Evolutionary conservation across 139 green algal genomes (phyloP).

Genomic region (Chlamydomonas schloesseri): DNA sequence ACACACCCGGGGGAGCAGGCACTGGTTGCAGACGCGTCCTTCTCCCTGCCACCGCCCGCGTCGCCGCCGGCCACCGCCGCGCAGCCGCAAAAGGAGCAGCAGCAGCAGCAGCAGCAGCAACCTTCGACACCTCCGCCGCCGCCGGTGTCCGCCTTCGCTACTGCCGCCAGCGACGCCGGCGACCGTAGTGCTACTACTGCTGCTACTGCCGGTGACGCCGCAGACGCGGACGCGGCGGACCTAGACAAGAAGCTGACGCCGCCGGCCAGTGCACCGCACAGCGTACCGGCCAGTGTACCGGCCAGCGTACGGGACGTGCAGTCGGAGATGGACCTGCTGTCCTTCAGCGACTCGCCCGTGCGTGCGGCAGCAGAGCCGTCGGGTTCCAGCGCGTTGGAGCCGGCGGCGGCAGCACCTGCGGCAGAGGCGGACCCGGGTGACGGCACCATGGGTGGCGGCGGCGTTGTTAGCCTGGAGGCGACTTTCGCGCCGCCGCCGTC

Average conservation of each 20-base stretch:
- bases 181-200: too few relatives aligned
- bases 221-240: not conserved
- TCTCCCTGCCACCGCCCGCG: not conserved
- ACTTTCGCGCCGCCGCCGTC: not conserved
- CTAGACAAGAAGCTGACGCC: constrained; percentile 32
- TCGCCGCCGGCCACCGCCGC: too few relatives aligned
- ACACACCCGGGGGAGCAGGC: too few relatives aligned
- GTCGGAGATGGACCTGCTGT: constrained; percentile 9
- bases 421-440: not conserved
- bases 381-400: too few relatives aligned
- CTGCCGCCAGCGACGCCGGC: not conserved
- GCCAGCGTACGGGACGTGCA: too few relatives aligned
- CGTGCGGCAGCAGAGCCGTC: too few relatives aligned
- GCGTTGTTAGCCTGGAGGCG: not conserved
- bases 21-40: not conserved
- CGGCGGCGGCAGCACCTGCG: not conserved
- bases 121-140: not conserved
- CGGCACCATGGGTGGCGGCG: not conserved
- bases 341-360: not conserved
- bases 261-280: not conserved
- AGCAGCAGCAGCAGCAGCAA: not conserved
- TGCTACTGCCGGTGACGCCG: not conserved
- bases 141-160: not conserved
- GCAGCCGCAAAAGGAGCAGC: too few relatives aligned
- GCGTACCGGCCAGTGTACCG: not conserved